Conservation (phyloP, 2,329 filamentous ascomycete species). For the Colletotrichum brevisporum region DNA sequence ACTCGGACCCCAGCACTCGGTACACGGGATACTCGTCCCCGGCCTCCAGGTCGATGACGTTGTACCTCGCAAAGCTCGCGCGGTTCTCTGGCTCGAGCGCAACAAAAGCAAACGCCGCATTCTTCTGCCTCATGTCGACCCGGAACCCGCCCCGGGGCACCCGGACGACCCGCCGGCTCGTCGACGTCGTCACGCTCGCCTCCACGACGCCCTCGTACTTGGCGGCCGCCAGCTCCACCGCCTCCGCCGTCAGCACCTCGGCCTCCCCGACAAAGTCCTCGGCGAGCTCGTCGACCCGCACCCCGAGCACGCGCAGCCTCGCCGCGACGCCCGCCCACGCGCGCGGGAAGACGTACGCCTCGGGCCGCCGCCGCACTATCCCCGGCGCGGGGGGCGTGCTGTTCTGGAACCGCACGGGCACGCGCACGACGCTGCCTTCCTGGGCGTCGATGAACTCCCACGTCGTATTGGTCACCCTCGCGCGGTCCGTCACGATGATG, state of each 20-base stretch:
- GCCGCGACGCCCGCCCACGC: slow-evolving; percentile 47
- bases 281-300: slow-evolving; percentile 44
- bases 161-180: slow-evolving; percentile 37
- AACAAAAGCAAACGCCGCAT: slow-evolving; percentile 46
- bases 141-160: slow-evolving; percentile 48
- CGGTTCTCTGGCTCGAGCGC: slow-evolving; percentile 50
- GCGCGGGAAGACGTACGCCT: slow-evolving; percentile 48
- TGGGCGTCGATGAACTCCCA: slow-evolving; percentile 46
- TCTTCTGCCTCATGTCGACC: slow-evolving; percentile 50
- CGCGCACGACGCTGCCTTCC: slow-evolving; percentile 46
- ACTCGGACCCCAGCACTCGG: slow-evolving; percentile 35
- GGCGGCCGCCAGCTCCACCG: slow-evolving; percentile 38
- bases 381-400: slow-evolving; percentile 45
- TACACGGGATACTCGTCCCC: slow-evolving; percentile 51
- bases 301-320: slow-evolving; percentile 44
- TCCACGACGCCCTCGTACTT: slow-evolving; percentile 48
- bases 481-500: slow-evolving; percentile 46
- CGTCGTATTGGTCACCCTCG: slow-evolving; percentile 37
- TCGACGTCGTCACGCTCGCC: slow-evolving; percentile 42
- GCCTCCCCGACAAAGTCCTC: slow-evolving; percentile 45
- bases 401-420: slow-evolving; percentile 46
- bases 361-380: slow-evolving; percentile 46
- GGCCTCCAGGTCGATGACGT: slow-evolving; percentile 46
- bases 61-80: slow-evolving; percentile 49
- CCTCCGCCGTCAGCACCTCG: slow-evolving; percentile 46